Evolutionary conservation across 352 stramenopile species (phyloP).

Genomic region (Phytopythium delawarense): DNA sequence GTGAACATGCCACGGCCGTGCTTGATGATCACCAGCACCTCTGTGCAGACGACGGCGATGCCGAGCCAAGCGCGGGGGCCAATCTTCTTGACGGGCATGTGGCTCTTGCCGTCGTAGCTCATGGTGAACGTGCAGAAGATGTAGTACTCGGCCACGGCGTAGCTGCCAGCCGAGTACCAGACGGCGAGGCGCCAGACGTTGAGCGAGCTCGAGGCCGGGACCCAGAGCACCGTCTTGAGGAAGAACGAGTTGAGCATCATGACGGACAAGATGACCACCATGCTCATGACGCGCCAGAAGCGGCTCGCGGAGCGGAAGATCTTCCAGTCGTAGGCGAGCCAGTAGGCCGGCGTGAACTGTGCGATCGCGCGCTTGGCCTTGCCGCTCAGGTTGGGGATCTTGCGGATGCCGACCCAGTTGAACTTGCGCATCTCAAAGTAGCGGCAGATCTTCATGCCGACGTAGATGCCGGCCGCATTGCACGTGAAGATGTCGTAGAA

Average conservation of each 20-base stretch:
- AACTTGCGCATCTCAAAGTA: conserved; percentile 88
- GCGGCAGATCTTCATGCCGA: conserved; percentile 83
- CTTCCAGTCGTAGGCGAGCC: conserved; percentile 92
- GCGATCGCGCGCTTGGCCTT: conserved; percentile 79
- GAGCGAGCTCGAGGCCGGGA: conserved; percentile 75
- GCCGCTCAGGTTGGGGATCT: conserved; percentile 74
- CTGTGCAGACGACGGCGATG: conserved; percentile 68
- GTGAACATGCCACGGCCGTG: conserved; percentile 86
- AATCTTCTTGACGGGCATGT: conserved; percentile 74
- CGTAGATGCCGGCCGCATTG: conserved; percentile 91
- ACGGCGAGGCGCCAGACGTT: conserved; percentile 79
- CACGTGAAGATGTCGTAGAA: conserved; percentile 93
- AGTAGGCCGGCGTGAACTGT: conserved; percentile 90
- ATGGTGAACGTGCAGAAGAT: conserved; percentile 88
- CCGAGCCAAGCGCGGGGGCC: conserved; percentile 80
- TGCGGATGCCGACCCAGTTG: conserved; percentile 87
- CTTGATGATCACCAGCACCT: conserved; percentile 82
- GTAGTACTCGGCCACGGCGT: conserved; percentile 88
- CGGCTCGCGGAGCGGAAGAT: conserved; percentile 90
- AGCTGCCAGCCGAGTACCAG: conserved; percentile 86
- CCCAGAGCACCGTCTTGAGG: conserved; percentile 91
- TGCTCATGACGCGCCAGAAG: conserved; percentile 87
- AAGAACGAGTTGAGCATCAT: conserved; percentile 97
- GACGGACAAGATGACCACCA: conserved; percentile 88
- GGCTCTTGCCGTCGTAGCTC: conserved; percentile 40